Base-by-base conservation (phyloP, 345 rosid species). In the Populus nigra region DNA sequence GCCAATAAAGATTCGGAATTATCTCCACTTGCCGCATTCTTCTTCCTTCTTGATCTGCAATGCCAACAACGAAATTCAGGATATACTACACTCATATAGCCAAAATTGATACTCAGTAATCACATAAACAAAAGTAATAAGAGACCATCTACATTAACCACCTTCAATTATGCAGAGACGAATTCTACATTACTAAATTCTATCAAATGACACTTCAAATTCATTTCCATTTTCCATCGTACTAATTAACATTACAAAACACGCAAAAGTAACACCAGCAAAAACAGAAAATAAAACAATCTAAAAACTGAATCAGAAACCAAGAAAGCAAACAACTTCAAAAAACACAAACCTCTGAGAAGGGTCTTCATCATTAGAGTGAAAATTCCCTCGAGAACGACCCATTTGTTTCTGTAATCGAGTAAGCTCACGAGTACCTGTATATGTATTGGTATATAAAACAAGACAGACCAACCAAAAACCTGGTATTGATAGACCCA, bases 321-420 rank as follows among this genome's bases (percentile, higher is more conserved):
- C 45, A 35, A 17, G 18, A 73, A 33, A 73, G 68, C 29, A 33
- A 3, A 38, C 8, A 18, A 12, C 18, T 22, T 33, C 20, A n/a
- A 73, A n/a, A 75, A 68, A 67, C 50, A 79, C 18, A 68, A 67
- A 95, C 99, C 98, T 92, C 84, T 91, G 97, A 66, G 92, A 92
- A 61, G 97, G 96, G 86, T 96, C 99, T 72, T 96, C 99, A 78
- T 90, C 95, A 77, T 83, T 78, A 73, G 94, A 86, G 82, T 88
- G 91, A 79, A 93, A 91, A 83, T 95, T 95, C 38, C 96, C 99
- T 11, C 98, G 97, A 82, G 97, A 93, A 68, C 99, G 99, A 78
- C 97, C 98, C 98, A 96, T 93, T 73, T 79, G 63, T 69, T 31
- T 39, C 36, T 36, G 70, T 17, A 67, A 38, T 45, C 1, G 41